These are phyloP conservation scores for Lachnellula arida DNA, from an alignment of 2,329 filamentous ascomycete species.

Conservation along the genomic window DNA sequence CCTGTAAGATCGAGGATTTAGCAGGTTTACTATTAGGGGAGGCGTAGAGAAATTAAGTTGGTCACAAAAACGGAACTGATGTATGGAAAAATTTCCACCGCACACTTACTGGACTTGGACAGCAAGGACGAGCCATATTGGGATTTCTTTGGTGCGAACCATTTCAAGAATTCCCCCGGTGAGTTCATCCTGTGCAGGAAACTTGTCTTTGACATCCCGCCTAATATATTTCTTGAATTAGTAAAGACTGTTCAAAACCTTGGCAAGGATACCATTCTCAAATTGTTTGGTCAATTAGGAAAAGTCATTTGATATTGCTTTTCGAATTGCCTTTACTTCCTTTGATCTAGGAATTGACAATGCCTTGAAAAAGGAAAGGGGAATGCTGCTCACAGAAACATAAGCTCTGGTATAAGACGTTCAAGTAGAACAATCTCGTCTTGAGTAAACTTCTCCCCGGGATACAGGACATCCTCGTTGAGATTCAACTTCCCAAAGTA, in stretches of 20 bases:
- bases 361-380: neutral
- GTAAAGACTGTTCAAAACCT: neutral
- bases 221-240: neutral
- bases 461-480: neutral
- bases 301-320: no score
- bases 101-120: conserved; percentile 1
- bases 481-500: neutral
- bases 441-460: neutral
- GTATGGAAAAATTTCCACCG: neutral
- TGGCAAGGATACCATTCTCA: neutral
- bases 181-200: conserved; percentile 5
- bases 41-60: neutral
- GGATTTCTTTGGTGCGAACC: conserved; percentile 1
- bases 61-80: neutral
- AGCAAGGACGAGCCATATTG: conserved; percentile 6
- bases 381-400: conserved; percentile 1
- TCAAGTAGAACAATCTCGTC: neutral
- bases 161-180: neutral
- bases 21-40: neutral
- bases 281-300: no score
- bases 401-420: neutral
- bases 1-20: neutral
- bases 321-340: no score
- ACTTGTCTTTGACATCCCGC: neutral
- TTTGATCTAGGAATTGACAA: neutral